These are phyloP conservation scores for Lachnellula cervina DNA, from an alignment of 2,329 filamentous ascomycete species.

Conservation along the genomic window DNA sequence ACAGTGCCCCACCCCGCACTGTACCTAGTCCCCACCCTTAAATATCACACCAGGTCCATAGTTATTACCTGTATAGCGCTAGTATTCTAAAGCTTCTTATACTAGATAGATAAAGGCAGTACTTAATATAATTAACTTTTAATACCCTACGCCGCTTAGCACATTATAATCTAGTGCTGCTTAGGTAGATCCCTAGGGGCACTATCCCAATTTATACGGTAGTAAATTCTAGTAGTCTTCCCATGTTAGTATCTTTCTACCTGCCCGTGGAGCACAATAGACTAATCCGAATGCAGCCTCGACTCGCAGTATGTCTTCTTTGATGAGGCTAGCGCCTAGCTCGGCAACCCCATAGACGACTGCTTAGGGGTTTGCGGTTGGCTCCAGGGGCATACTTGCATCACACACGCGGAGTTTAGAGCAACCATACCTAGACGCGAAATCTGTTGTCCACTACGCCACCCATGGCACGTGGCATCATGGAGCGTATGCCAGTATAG, in stretches of 20 bases:
- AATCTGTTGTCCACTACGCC: conserved; percentile 21
- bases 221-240: background rate
- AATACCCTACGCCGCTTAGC: too few species aligned
- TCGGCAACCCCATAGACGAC: conserved; percentile 23
- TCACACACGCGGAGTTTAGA: conserved; percentile 19
- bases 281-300: background rate
- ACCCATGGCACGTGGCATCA: conserved; percentile 15
- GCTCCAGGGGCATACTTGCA: conserved; percentile 22
- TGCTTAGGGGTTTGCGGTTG: conserved; percentile 15
- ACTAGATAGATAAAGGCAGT: too few species aligned
- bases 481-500: conserved; percentile 19
- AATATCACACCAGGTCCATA: too few species aligned
- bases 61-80: too few species aligned
- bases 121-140: too few species aligned
- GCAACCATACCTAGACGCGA: conserved; percentile 19
- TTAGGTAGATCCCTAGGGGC: too few species aligned
- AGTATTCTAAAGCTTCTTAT: too few species aligned
- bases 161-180: too few species aligned
- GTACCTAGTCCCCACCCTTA: too few species aligned
- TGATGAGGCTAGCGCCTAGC: conserved; percentile 19
- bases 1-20: too few species aligned
- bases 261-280: too few species aligned
- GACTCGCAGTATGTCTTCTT: background rate
- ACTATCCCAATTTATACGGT: too few species aligned
- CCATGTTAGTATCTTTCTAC: background rate